Evolutionary conservation across 306 rosid genomes (phyloP).

Genomic region (Acacia confusa): DNA sequence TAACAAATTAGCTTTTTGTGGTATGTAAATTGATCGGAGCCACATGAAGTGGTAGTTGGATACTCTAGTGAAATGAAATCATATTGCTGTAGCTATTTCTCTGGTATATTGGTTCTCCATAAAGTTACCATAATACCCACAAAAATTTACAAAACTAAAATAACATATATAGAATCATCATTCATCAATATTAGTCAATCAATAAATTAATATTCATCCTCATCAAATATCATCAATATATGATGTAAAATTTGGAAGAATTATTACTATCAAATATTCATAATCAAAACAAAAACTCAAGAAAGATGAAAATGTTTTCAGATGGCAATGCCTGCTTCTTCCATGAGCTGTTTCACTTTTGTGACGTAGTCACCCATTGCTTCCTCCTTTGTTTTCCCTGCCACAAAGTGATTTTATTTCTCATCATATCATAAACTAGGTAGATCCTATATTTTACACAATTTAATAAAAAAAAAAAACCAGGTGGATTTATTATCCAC

Average conservation of each 20-base stretch:
- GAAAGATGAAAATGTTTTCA: neutral
- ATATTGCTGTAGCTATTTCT: neutral
- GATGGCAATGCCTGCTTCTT: constrained; percentile 12
- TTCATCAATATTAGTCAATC: neutral
- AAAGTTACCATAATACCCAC: neutral
- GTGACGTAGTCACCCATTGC: constrained; percentile 16
- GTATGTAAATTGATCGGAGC: constrained; percentile 46
- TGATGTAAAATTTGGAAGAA: too few species aligned
- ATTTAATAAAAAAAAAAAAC: too few species aligned
- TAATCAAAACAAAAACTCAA: too few species aligned
- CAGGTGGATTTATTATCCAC: neutral
- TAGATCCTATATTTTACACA: neutral
- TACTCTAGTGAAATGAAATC: neutral
- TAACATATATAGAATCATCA: neutral
- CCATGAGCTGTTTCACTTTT: constrained; percentile 7
- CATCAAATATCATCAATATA: too few species aligned
- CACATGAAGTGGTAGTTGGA: constrained; percentile 44
- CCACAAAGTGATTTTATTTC: neutral
- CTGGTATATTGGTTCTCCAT: neutral
- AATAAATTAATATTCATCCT: too few species aligned
- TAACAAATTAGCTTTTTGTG: constrained; percentile 35
- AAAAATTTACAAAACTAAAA: neutral
- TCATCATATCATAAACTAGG: neutral
- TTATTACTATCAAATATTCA: neutral
- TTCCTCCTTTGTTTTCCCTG: constrained; percentile 8